Evolutionary conservation across 345 rosid species (phyloP), one percentile per base, ranked within the genome.

Genomic region (Salix viminalis): DNA sequence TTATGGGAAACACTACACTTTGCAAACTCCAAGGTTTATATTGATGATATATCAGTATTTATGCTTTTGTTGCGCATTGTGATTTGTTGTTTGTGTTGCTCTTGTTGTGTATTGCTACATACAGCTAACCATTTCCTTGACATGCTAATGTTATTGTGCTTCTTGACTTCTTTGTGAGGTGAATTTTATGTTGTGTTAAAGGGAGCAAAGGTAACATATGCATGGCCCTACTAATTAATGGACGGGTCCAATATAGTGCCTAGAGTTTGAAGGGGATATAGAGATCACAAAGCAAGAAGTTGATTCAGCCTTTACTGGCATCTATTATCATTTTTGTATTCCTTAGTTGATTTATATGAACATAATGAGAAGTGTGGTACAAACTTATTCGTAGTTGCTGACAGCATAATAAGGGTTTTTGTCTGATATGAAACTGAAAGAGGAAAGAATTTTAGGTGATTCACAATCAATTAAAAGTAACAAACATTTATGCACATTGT

Each of bases 11-110:
- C 97, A 92, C 80, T 81, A 93, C 81, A 87, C 74, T 73, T 85
- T 93, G 74, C 85, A 97, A 65, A 96, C 94, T 81, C 99, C 99
- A 77, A 92, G 99, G 95, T 96, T 74, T 23, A 5, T 61, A 41
- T 54, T 67, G 34, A 54, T 13, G 70, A 52, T 77, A 76, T 70
- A 61, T 56, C 26, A 58, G 4, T 75, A 69, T 64, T 24, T 46
- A n/a, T 46, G 10, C 32, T 39, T 15, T 3, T 75, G 54, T 36
- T 3, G 54, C 11, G 26, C 36, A 16, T 37, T 60, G 28, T 44
- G 54, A 24, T 42, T 23, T 64, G 14, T 15, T 46, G 32, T 11
- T 0, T 66, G 4, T 26, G 1, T 32, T 11, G 11, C 64, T 52
- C 21, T 60, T 62, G 9, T 24, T 2, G 13, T 44, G 14, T 44